phyloP scores from a whole-genome alignment of 305 asterid genomes.

The Fraxinus baroniana region DNA sequence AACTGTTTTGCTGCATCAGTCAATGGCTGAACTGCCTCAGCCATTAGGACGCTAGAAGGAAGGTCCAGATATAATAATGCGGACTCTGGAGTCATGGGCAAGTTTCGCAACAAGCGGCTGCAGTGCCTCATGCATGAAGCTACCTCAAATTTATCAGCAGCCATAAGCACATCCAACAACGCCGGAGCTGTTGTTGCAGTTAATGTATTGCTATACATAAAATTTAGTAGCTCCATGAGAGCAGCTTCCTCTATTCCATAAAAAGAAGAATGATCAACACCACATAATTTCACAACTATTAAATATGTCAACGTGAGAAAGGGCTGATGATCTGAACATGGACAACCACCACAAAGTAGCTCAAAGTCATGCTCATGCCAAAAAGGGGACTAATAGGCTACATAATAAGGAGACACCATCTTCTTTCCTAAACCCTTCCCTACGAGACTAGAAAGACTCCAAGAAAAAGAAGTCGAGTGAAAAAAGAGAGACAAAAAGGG shows the following conservation, averaged over 20 bases:
- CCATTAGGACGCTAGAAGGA: constrained; percentile 70
- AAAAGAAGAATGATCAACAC: constrained; percentile 13
- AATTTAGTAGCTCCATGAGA: constrained; percentile 37
- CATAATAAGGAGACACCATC: neutral
- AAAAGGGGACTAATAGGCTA: neutral
- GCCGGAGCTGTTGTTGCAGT: constrained; percentile 27
- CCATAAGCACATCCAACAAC: constrained; percentile 40
- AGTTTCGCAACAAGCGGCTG: constrained; percentile 63
- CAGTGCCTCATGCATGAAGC: constrained; percentile 95
- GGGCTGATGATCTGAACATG: neutral
- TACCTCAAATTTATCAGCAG: constrained; percentile 43
- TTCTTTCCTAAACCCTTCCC: neutral
- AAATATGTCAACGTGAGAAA: neutral
- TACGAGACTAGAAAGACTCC: neutral
- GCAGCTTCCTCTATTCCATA: constrained; percentile 42
- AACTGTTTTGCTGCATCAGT: constrained; percentile 37
- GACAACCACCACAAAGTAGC: neutral
- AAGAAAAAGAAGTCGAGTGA: neutral
- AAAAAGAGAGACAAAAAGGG: neutral
- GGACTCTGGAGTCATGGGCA: constrained; percentile 86
- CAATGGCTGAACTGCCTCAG: constrained; percentile 39
- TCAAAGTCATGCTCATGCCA: neutral
- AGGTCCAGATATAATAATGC: constrained; percentile 89
- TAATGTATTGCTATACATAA: constrained; percentile 39
- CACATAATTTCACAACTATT: neutral